Conservation (phyloP, 208 protist species). For the Leishmania arabica region DNA sequence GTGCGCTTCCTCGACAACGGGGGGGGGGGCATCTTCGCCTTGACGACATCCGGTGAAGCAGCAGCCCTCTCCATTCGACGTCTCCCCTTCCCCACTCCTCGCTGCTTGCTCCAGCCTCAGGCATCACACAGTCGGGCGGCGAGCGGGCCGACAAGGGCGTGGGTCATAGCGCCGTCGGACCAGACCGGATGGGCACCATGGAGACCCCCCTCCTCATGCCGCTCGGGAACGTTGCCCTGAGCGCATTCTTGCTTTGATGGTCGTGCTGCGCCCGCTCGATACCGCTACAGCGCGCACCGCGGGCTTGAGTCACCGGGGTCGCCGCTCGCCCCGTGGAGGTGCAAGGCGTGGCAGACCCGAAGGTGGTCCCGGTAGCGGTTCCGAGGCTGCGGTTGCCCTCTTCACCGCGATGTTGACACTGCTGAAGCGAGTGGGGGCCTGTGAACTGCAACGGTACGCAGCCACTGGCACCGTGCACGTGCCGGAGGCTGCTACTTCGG, state of each 20-base stretch:
- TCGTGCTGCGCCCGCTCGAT: neutral
- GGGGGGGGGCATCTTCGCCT: neutral
- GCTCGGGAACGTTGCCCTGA: neutral
- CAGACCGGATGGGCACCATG: neutral
- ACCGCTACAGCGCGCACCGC: conserved; percentile 20
- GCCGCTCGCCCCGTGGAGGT: conserved; percentile 1
- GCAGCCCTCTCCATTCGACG: neutral
- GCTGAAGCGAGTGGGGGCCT: neutral
- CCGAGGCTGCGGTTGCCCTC: neutral
- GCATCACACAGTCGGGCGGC: neutral
- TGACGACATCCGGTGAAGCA: neutral
- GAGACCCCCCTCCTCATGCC: neutral
- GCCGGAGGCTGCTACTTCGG: conserved; percentile 24
- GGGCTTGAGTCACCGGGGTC: conserved; percentile 2
- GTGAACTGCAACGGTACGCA: neutral
- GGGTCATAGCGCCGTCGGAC: neutral
- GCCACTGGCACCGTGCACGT: conserved; percentile 1
- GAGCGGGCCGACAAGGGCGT: neutral
- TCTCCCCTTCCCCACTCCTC: neutral
- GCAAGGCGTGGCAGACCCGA: conserved; percentile 17
- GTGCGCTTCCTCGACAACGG: neutral
- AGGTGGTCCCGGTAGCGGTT: neutral
- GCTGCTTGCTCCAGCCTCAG: neutral
- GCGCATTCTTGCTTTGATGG: neutral
- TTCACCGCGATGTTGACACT: neutral